Evolutionary conservation across 768 basidiomycete species (phyloP).

Genomic region (Kondoa subrosea): DNA sequence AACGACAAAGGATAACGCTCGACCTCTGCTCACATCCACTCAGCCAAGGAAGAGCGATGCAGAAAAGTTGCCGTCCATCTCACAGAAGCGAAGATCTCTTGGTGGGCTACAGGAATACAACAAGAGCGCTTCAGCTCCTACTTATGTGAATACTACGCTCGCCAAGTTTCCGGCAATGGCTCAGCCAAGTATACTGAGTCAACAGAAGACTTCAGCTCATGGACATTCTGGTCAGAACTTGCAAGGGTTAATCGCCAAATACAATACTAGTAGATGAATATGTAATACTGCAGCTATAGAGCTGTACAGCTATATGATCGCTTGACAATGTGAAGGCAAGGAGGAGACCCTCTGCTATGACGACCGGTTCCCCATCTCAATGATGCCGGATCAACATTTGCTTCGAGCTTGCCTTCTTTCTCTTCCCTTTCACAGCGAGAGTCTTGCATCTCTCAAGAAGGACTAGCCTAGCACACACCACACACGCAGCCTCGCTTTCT

Average conservation of each 20-base stretch:
- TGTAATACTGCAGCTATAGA: background rate
- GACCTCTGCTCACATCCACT: background rate
- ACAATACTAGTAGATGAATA: background rate
- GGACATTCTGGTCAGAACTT: background rate
- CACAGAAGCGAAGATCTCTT: background rate
- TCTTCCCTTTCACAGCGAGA: no score
- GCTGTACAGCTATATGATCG: background rate
- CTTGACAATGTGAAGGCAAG: background rate
- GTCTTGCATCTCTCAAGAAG: no score
- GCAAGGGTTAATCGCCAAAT: background rate
- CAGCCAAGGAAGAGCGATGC: constrained; percentile 1
- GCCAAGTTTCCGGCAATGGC: background rate
- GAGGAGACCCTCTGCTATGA: no score
- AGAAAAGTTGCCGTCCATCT: background rate
- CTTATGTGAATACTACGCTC: background rate
- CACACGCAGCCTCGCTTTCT: background rate
- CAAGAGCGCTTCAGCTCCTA: background rate
- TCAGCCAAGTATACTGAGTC: background rate
- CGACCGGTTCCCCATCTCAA: no score
- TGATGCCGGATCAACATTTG: no score
- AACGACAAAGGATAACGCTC: background rate
- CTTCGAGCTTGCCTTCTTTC: no score
- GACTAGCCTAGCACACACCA: no score
- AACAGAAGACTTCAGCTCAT: background rate
- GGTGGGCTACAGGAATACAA: background rate